These are phyloP conservation scores for Cydonia oblonga DNA, from an alignment of 331 rosid genomes.

Conservation along the genomic window DNA sequence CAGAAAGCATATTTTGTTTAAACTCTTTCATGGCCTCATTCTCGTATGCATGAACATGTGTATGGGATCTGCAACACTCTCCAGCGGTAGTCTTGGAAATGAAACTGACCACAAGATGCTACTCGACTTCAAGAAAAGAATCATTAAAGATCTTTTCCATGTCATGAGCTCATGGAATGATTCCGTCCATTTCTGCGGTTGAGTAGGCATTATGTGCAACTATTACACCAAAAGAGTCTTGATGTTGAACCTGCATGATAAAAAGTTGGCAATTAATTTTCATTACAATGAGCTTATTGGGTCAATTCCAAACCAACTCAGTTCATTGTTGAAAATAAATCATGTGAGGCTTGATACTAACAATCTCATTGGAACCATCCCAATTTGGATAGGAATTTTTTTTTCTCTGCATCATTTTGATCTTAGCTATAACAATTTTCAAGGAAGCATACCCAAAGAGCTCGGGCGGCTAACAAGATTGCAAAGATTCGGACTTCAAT, in stretches of 20 bases:
- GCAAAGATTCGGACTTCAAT: not conserved
- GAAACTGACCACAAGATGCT: conserved; percentile 29
- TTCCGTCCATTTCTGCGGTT: not conserved
- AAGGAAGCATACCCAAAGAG: not conserved
- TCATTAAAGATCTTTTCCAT: conserved; percentile 23
- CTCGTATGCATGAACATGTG: not conserved
- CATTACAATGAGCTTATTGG: not conserved
- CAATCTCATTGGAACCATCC: conserved; percentile 31
- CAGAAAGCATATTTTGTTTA: no score
- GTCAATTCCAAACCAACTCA: not conserved
- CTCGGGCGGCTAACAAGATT: conserved; percentile 14
- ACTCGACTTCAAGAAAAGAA: conserved; percentile 24
- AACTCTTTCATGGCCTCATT: not conserved
- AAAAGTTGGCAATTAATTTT: not conserved
- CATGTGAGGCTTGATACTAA: not conserved
- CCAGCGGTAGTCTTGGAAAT: not conserved
- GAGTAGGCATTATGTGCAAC: conserved; percentile 49
- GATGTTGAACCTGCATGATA: conserved; percentile 8
- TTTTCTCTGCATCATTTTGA: conserved; percentile 6
- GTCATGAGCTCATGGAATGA: not conserved
- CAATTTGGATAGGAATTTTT: conserved; percentile 35
- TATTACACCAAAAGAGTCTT: conserved; percentile 16
- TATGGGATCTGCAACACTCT: not conserved
- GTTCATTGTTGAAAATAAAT: not conserved
- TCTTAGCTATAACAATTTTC: conserved; percentile 13